A percentile compares a stretch with the other conserved stretches of the same genome.
Evolutionary conservation across 2,329 filamentous ascomycete genomes (phyloP).

Genomic region (Coniochaeta ligniaria): DNA sequence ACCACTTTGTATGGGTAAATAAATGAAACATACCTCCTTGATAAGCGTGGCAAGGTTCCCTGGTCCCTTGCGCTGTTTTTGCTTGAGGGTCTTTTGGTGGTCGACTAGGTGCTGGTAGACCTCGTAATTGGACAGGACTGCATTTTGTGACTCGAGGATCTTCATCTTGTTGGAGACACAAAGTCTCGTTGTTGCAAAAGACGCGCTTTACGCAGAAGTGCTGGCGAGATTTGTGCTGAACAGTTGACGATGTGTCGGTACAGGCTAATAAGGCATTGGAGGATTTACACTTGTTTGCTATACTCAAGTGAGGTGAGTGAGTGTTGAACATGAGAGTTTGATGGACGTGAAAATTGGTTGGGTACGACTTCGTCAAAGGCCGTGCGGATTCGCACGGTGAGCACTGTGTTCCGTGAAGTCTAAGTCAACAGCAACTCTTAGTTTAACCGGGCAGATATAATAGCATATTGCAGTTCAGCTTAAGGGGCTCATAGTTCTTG

Average conservation of each 20-base stretch:
- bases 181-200: background rate
- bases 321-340: background rate
- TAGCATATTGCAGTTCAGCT: too few relatives aligned
- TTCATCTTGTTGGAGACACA: conserved; percentile 41
- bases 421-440: background rate
- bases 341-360: background rate
- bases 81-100: conserved; percentile 44
- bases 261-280: background rate
- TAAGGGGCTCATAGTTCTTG: too few relatives aligned
- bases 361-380: background rate
- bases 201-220: background rate
- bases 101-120: conserved; percentile 59
- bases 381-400: background rate
- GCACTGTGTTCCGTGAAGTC: background rate
- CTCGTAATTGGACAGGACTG: conserved; percentile 66
- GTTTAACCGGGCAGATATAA: background rate
- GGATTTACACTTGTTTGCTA: background rate
- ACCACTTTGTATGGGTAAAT: background rate
- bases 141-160: conserved; percentile 64
- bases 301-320: background rate
- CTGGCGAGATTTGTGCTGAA: background rate
- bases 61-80: conserved; percentile 42
- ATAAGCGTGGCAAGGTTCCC: conserved; percentile 54
- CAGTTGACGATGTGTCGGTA: background rate
- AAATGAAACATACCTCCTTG: conserved; percentile 46